These are phyloP conservation scores for Ophiocordyceps unilateralis DNA, from an alignment of 2,329 filamentous ascomycete genomes.

Conservation along the genomic window DNA sequence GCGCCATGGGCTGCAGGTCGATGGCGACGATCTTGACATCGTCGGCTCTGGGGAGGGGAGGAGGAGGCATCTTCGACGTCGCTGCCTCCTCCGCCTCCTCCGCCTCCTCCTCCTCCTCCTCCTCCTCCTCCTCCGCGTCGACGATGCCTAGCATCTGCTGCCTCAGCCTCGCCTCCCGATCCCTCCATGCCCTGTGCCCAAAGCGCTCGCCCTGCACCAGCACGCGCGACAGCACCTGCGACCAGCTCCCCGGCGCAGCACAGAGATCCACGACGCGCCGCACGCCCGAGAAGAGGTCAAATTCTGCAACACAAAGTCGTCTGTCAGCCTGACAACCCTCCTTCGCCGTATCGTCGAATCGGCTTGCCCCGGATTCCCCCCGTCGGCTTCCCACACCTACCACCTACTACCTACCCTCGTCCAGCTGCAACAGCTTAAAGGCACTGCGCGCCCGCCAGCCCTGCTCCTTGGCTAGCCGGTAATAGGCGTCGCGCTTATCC, in stretches of 20 bases:
- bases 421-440: constrained; percentile 91
- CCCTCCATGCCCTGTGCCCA: constrained; percentile 71
- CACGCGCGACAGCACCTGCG: constrained; percentile 83
- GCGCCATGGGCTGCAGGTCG: constrained; percentile 89
- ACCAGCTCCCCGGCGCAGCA: constrained; percentile 92
- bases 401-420: constrained; percentile 39
- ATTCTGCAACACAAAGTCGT: too few species aligned
- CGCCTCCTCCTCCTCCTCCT: constrained; percentile 2
- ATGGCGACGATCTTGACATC: constrained; percentile 95
- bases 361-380: too few species aligned
- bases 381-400: too few species aligned
- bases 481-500: constrained; percentile 96
- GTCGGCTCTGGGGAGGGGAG: constrained; percentile 29
- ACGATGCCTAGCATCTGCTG: constrained; percentile 38
- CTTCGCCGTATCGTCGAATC: too few species aligned
- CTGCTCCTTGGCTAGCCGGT: constrained; percentile 93
- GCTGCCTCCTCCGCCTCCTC: constrained; percentile 1
- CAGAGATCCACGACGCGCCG: constrained; percentile 91
- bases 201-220: constrained; percentile 89
- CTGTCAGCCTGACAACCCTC: too few species aligned
- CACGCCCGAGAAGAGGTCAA: constrained; percentile 81
- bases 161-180: constrained; percentile 53
- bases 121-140: neutral
- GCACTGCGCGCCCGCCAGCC: constrained; percentile 93
- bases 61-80: neutral